Evolutionary conservation across 2,329 filamentous ascomycete species (phyloP).

Genomic region (Fusarium sp.): DNA sequence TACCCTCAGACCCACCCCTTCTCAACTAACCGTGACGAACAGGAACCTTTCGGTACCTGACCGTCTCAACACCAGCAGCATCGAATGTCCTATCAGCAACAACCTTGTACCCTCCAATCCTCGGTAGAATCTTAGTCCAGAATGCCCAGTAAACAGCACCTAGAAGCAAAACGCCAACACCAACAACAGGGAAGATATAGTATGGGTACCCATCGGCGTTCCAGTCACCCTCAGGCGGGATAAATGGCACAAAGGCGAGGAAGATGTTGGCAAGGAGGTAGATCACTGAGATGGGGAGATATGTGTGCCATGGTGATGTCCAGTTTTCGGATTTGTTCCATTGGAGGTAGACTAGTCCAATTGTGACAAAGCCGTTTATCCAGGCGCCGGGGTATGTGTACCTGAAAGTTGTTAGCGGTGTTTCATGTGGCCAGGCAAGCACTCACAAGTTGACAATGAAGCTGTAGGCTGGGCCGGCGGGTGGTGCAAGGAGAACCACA

Average conservation of each 20-base stretch:
- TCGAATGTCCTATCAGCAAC: constrained; percentile 58
- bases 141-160: constrained; percentile 64
- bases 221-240: constrained; percentile 62
- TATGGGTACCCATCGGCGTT: constrained; percentile 65
- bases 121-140: constrained; percentile 64
- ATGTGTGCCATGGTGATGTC: constrained; percentile 64
- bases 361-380: constrained; percentile 65
- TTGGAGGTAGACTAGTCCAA: constrained; percentile 64
- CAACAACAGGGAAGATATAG: constrained; percentile 67
- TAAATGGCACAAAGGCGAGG: constrained; percentile 65
- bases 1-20: neutral
- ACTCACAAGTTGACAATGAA: constrained; percentile 68
- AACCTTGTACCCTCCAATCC: constrained; percentile 62
- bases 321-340: constrained; percentile 63
- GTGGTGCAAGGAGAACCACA: constrained; percentile 73
- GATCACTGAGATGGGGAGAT: constrained; percentile 59
- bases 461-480: constrained; percentile 75
- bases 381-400: constrained; percentile 65
- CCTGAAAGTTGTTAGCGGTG: constrained; percentile 37
- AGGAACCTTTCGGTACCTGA: constrained; percentile 55
- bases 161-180: constrained; percentile 62
- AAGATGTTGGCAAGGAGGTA: constrained; percentile 65
- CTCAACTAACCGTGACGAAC: neutral
- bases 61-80: constrained; percentile 54
- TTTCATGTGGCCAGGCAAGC: accelerated